A percentile compares a stretch with the other conserved stretches of the same genome.
Evolutionary conservation across 2,329 filamentous ascomycete genomes (phyloP).

Genomic region (Pseudopithomyces chartarum): DNA sequence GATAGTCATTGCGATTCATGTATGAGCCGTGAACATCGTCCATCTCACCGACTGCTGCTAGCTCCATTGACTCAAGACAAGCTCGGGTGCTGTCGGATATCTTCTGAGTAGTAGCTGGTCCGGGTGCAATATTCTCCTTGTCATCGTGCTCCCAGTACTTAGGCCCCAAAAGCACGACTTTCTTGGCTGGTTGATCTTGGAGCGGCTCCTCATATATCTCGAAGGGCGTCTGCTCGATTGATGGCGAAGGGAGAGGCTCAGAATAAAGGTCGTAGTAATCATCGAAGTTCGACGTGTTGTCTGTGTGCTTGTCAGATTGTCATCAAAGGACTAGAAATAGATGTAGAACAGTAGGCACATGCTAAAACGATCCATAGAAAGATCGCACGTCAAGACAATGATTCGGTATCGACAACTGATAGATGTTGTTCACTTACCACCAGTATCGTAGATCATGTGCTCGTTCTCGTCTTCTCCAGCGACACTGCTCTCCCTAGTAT

Average conservation of each 20-base stretch:
- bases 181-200: not conserved
- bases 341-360: not conserved
- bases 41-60: not conserved
- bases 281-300: not conserved
- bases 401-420: not conserved
- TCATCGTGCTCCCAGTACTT: not conserved
- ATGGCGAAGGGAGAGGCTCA: not conserved
- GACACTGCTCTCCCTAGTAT: not conserved
- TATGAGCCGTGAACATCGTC: not conserved
- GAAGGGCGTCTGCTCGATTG: not conserved
- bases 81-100: not conserved
- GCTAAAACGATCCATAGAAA: too few relatives aligned
- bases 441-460: not conserved
- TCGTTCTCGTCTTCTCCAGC: not conserved
- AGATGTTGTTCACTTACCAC: not conserved
- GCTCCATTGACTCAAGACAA: not conserved
- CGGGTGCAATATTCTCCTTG: conserved; percentile 9
- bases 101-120: not conserved
- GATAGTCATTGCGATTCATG: not conserved
- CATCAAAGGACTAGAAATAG: not conserved
- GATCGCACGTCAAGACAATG: too few relatives aligned
- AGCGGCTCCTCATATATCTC: conserved; percentile 7
- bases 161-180: not conserved
- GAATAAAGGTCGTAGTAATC: not conserved
- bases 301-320: not conserved